Conservation (phyloP, 371 early-diverging fungal species). For the Lichtheimia hyalospora region DNA sequence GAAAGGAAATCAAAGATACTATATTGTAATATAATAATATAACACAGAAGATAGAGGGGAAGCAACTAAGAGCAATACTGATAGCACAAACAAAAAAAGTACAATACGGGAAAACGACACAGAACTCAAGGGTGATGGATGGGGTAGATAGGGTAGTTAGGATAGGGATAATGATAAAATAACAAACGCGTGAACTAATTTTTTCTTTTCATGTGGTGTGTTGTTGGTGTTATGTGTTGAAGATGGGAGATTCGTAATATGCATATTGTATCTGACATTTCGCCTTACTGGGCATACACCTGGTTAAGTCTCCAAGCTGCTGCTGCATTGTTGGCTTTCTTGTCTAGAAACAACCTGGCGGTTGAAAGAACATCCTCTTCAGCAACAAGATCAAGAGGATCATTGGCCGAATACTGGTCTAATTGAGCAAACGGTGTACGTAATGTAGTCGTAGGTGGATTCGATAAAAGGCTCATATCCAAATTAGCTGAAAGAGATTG, state of each 20-base stretch:
- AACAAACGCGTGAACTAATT: not conserved
- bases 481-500: not conserved
- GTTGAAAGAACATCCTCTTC: slow-evolving; percentile 1
- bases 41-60: slow-evolving; percentile 2
- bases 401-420: not conserved
- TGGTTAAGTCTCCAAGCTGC: slow-evolving; percentile 7
- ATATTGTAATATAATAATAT: not conserved
- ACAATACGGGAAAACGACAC: slow-evolving; percentile 12
- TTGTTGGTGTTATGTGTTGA: not conserved
- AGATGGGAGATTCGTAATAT: too few relatives aligned
- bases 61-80: slow-evolving; percentile 8
- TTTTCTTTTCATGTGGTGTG: too few relatives aligned
- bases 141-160: slow-evolving; percentile 3
- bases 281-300: slow-evolving; percentile 6
- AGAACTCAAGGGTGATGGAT: slow-evolving; percentile 3
- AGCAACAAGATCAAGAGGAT: not conserved
- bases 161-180: slow-evolving; percentile 10
- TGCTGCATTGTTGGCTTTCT: slow-evolving; percentile 1
- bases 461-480: not conserved
- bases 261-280: not conserved
- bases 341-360: not conserved
- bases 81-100: slow-evolving; percentile 17
- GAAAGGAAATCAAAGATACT: not conserved
- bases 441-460: not conserved
- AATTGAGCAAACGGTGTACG: not conserved